Conservation (phyloP, 2,329 filamentous ascomycete species). For the Shiraia sp. region DNA sequence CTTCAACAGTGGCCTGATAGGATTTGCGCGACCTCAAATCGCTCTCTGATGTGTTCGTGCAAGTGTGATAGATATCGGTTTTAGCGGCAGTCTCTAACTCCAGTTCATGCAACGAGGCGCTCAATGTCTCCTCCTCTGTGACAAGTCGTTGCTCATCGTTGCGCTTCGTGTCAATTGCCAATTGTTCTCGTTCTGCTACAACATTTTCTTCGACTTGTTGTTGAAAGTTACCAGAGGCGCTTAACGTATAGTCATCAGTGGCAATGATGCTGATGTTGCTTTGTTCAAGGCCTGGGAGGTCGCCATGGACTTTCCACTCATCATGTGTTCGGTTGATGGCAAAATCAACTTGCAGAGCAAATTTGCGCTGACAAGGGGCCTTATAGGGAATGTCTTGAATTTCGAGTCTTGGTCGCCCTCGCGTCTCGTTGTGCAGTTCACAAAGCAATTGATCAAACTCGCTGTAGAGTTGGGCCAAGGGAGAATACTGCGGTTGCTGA, state of each 20-base stretch:
- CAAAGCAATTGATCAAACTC: conserved; percentile 38
- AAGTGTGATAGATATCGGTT: conserved; percentile 11
- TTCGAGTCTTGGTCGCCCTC: conserved; percentile 26
- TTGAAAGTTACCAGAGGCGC: conserved; percentile 36
- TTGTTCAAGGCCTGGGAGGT: conserved; percentile 38
- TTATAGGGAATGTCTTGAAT: conserved; percentile 22
- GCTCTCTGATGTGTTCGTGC: conserved; percentile 23
- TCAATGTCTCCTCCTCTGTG: conserved; percentile 19
- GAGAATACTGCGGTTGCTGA: conserved; percentile 24
- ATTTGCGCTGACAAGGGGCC: conserved; percentile 36
- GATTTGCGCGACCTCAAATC: conserved; percentile 39
- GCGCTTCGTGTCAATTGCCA: conserved; percentile 3
- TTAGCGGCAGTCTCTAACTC: conserved; percentile 12
- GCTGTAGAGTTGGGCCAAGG: conserved; percentile 38
- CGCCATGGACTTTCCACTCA: conserved; percentile 38
- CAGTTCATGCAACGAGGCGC: conserved; percentile 23
- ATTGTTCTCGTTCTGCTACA: conserved; percentile 11
- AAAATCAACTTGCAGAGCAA: conserved; percentile 34
- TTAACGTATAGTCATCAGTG: conserved; percentile 39
- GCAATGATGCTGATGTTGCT: conserved; percentile 42
- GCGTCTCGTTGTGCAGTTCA: conserved; percentile 36
- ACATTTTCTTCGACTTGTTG: conserved; percentile 20
- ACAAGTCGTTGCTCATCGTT: conserved; percentile 2
- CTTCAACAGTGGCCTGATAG: conserved; percentile 42
- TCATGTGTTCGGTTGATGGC: conserved; percentile 33